Conservation (phyloP, 192 early-diverging fungal genomes). For the Coemansia sp. region DNA sequence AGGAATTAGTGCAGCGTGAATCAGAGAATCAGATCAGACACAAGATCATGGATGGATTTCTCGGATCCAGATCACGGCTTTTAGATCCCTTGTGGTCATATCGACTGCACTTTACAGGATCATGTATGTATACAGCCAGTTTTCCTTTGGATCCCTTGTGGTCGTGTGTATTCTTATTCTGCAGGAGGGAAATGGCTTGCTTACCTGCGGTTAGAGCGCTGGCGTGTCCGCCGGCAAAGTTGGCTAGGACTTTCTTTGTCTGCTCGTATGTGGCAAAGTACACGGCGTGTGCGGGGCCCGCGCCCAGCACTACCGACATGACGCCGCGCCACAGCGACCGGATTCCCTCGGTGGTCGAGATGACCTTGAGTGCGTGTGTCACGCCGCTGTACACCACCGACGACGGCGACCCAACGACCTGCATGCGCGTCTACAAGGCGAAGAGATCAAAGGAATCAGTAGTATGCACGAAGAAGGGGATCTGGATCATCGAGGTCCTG, state of each 20-base stretch:
- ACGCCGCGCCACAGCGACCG: slow-evolving; percentile 91
- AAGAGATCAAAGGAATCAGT: not conserved
- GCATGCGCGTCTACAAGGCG: slow-evolving; percentile 83
- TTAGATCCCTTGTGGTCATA: no score
- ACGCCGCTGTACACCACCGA: slow-evolving; percentile 70
- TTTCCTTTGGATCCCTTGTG: no score
- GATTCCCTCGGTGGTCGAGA: slow-evolving; percentile 72
- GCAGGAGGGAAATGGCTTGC: no score
- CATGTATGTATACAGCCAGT: no score
- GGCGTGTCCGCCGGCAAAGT: slow-evolving; percentile 39
- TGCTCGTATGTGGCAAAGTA: slow-evolving; percentile 95
- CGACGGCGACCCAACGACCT: slow-evolving; percentile 69
- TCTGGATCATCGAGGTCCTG: no score
- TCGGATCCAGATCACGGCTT: no score
- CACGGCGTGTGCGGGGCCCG: slow-evolving; percentile 93
- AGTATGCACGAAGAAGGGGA: no score
- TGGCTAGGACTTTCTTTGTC: slow-evolving; percentile 74
- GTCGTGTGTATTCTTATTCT: no score
- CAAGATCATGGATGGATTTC: no score
- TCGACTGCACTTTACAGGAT: no score
- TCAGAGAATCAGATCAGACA: no score
- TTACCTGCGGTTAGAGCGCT: slow-evolving; percentile 60
- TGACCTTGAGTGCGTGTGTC: slow-evolving; percentile 62
- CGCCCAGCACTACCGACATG: slow-evolving; percentile 85
- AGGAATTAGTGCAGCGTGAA: no score